A percentile compares a stretch with the other conserved stretches of the same genome.
Conservation (phyloP, 768 basidiomycete genomes). For the Suillus discolor region DNA sequence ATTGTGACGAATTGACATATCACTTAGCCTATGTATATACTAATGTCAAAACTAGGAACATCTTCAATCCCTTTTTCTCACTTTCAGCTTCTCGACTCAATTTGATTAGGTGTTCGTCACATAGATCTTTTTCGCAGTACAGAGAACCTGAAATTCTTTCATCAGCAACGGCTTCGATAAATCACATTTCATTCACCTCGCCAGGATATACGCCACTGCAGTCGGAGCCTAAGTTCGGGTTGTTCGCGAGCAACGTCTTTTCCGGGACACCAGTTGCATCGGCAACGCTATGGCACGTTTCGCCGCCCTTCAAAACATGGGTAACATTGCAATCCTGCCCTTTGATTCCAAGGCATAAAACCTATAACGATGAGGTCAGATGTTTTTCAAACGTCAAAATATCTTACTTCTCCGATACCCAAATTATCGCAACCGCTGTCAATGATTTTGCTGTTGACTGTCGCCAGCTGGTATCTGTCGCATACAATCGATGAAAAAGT, state of each 20-base stretch:
- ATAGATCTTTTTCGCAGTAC: conserved; percentile 26
- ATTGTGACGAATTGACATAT: too few relatives aligned
- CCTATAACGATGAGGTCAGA: conserved; percentile 23
- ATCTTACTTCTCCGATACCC: conserved; percentile 46
- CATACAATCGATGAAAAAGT: conserved; percentile 16
- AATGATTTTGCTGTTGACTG: conserved; percentile 50
- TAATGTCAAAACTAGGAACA: too few relatives aligned
- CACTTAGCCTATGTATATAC: too few relatives aligned
- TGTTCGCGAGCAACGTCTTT: conserved; percentile 54
- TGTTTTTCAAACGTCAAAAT: background rate
- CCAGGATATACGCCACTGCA: conserved; percentile 60
- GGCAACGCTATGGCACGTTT: conserved; percentile 53
- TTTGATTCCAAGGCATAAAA: conserved; percentile 57
- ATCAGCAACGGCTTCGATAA: background rate
- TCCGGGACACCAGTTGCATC: conserved; percentile 41
- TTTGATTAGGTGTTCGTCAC: background rate
- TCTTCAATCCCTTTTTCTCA: too few relatives aligned
- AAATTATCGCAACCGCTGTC: conserved; percentile 61
- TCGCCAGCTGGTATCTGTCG: conserved; percentile 64
- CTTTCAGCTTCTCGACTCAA: too few relatives aligned
- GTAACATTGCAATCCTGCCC: conserved; percentile 61
- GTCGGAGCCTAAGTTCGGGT: conserved; percentile 57
- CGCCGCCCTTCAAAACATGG: conserved; percentile 47
- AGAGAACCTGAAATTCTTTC: conserved; percentile 23
- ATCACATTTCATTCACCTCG: conserved; percentile 45